Conservation (phyloP, 2,329 filamentous ascomycete genomes). For the Stachybotrys chlorohalonatus region DNA sequence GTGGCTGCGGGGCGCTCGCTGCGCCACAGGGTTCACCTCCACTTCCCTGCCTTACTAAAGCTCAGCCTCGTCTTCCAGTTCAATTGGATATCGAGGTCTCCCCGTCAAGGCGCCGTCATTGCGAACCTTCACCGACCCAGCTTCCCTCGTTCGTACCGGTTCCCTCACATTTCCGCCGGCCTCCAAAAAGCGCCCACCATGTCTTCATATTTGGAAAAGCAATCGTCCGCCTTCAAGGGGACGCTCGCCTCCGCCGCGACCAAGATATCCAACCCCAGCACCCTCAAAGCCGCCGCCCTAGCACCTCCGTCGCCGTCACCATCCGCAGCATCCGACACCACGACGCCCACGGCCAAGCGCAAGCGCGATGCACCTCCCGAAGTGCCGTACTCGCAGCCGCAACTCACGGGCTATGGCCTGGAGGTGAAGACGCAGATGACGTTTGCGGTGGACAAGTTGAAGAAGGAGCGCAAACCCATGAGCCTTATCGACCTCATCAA, state of each 20-base stretch:
- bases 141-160: neutral
- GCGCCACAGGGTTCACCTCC: neutral
- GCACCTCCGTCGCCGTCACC: slow-evolving; percentile 55
- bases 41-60: neutral
- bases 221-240: slow-evolving; percentile 53
- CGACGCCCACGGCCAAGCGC: slow-evolving; percentile 55
- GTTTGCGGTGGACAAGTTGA: slow-evolving; percentile 78
- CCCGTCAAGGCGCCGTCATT: neutral
- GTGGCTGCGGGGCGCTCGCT: neutral
- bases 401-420: slow-evolving; percentile 64
- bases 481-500: slow-evolving; percentile 68
- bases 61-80: neutral
- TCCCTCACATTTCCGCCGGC: neutral
- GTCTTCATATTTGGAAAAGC: slow-evolving; percentile 56
- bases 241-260: slow-evolving; percentile 54
- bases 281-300: slow-evolving; percentile 27
- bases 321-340: slow-evolving; percentile 46
- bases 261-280: slow-evolving; percentile 45
- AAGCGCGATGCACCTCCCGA: slow-evolving; percentile 47
- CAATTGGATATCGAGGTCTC: neutral
- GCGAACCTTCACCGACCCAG: neutral
- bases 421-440: slow-evolving; percentile 82
- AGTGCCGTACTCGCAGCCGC: slow-evolving; percentile 65
- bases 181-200: slow-evolving; percentile 26
- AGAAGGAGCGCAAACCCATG: slow-evolving; percentile 59